Conservation (phyloP, 768 basidiomycete genomes). For the Pulveroboletus frians region DNA sequence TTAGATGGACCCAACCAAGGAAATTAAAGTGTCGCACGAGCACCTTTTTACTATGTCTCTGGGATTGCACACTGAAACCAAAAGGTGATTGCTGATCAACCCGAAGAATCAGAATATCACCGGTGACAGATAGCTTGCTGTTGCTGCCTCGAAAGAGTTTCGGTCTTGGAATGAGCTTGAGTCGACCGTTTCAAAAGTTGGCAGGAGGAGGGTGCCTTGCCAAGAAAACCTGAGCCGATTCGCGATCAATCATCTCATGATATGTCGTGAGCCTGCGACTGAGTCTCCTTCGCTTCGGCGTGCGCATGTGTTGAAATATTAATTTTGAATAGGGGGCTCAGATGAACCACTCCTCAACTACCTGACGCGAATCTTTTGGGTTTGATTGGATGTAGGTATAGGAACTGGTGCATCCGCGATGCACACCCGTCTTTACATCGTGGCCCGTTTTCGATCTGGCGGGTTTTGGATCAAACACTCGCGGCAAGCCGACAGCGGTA, state of each 20-base stretch:
- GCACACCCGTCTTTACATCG: background rate
- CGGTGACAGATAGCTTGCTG: conserved; percentile 37
- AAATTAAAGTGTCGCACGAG: conserved; percentile 33
- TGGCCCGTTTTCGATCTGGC: background rate
- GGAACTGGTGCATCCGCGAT: background rate
- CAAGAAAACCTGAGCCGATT: no score
- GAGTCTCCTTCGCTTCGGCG: background rate
- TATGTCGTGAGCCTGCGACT: conserved; percentile 46
- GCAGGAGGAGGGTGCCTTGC: no score
- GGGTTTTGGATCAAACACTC: background rate
- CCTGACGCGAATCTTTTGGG: conserved; percentile 1
- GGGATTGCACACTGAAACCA: conserved; percentile 34
- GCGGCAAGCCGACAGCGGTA: background rate
- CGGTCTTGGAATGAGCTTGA: background rate
- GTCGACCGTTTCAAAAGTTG: background rate
- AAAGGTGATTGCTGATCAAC: background rate
- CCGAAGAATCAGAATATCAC: conserved; percentile 25
- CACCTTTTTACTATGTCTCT: conserved; percentile 30
- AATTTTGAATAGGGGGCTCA: background rate
- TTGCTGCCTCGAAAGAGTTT: background rate
- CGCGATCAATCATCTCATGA: conserved; percentile 17
- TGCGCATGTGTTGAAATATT: background rate
- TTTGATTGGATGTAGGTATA: background rate
- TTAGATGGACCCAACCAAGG: conserved; percentile 26
- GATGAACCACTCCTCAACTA: background rate